Evolutionary conservation across 1,284 basidiomycete species (phyloP).

Genomic region (Cerioporus squamosus): DNA sequence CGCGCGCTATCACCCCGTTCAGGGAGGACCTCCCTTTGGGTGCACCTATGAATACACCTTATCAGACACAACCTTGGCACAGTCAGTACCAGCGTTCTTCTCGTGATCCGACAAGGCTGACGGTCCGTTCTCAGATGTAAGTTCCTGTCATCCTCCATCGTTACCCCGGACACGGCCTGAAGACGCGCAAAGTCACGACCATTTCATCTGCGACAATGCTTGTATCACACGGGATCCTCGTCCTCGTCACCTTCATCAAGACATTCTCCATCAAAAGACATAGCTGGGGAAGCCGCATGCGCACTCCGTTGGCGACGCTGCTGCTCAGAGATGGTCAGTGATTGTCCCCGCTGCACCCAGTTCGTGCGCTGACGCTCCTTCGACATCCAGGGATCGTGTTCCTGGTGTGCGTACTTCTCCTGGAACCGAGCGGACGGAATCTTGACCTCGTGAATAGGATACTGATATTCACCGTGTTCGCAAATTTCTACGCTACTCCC

Average conservation of each 20-base stretch:
- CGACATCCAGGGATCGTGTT: background rate
- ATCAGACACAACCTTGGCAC: background rate
- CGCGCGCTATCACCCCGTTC: background rate
- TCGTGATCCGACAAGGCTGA: background rate
- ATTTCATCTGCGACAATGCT: background rate
- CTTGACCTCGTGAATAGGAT: background rate
- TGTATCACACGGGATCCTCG: background rate
- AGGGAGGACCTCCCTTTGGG: background rate
- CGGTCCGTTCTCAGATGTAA: background rate
- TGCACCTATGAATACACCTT: background rate
- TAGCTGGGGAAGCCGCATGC: background rate
- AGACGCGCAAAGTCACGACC: background rate
- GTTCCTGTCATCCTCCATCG: background rate
- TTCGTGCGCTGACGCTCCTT: too few relatives aligned
- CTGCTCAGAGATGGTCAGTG: constrained; percentile 1
- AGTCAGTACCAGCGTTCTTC: background rate
- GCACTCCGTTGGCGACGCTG: background rate
- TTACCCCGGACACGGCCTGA: background rate
- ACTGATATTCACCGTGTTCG: background rate
- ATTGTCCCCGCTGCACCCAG: background rate
- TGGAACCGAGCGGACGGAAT: background rate
- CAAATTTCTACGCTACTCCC: background rate
- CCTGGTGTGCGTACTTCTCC: background rate
- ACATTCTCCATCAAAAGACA: background rate
- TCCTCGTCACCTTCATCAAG: constrained; percentile 4